Percentiles rank a stretch among this genome's conserved stretches.
Evolutionary conservation across 169 alveolate genomes (phyloP).

Genomic region (Plasmodium cynomolgi): DNA sequence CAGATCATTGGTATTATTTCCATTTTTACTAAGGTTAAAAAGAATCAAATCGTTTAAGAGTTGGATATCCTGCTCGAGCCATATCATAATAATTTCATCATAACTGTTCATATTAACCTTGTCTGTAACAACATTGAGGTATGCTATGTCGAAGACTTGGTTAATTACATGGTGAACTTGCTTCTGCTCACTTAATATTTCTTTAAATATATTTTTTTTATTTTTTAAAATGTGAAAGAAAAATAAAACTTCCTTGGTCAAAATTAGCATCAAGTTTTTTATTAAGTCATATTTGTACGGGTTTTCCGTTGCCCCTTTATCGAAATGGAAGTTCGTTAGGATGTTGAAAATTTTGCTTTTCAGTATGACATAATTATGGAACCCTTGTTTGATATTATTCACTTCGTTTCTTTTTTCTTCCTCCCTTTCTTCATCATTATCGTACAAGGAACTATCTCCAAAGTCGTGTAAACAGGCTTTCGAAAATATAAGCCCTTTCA

Average conservation of each 20-base stretch:
- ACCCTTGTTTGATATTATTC: conserved; percentile 21
- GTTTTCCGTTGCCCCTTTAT: conserved; percentile 4
- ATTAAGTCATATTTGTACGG: conserved; percentile 66
- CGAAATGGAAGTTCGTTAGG: conserved; percentile 23
- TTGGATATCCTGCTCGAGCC: conserved; percentile 61
- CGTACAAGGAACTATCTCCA: not conserved
- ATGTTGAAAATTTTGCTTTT: conserved; percentile 43
- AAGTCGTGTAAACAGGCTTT: not conserved
- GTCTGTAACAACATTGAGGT: conserved; percentile 12
- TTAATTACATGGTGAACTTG: conserved; percentile 44
- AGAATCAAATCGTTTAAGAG: conserved; percentile 41
- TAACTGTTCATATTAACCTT: conserved; percentile 30
- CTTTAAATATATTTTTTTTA: conserved; percentile 44
- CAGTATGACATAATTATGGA: conserved; percentile 44
- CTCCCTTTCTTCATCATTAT: not conserved
- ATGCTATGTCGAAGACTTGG: conserved; percentile 17
- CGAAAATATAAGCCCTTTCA: conserved; percentile 42
- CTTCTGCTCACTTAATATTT: conserved; percentile 35
- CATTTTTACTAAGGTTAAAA: conserved; percentile 18
- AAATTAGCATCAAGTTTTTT: conserved; percentile 45
- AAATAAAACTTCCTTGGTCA: conserved; percentile 49
- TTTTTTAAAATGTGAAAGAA: conserved; percentile 54
- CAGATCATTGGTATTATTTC: not conserved
- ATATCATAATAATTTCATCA: conserved; percentile 52
- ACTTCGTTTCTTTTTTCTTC: conserved; percentile 5